These are phyloP conservation scores for Cercospora beticola DNA, from an alignment of 2,329 filamentous ascomycete genomes.

Conservation along the genomic window DNA sequence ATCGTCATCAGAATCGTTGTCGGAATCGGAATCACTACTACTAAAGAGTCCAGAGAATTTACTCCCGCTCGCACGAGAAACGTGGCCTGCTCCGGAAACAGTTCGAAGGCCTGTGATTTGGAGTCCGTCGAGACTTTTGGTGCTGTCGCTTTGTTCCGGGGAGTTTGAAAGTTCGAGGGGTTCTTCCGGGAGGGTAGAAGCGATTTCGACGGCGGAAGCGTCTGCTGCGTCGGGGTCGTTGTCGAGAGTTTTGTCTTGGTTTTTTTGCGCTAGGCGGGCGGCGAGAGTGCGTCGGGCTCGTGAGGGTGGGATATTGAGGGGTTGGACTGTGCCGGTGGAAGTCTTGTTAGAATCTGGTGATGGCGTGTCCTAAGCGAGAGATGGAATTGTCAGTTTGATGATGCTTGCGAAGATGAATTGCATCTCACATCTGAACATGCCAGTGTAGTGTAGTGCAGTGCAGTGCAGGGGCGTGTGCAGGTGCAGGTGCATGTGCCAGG, in stretches of 20 bases:
- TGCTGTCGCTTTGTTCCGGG: neutral
- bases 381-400: slow-evolving; percentile 9
- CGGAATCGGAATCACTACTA: slow-evolving; percentile 29
- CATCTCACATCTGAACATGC: slow-evolving; percentile 1
- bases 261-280: slow-evolving; percentile 67
- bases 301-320: slow-evolving; percentile 81
- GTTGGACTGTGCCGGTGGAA: slow-evolving; percentile 57
- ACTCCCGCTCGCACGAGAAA: slow-evolving; percentile 20
- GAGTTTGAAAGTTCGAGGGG: slow-evolving; percentile 21
- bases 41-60: slow-evolving; percentile 33
- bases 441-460: neutral
- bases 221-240: slow-evolving; percentile 38
- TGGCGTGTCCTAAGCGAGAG: slow-evolving; percentile 3
- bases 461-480: neutral
- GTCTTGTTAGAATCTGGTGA: slow-evolving; percentile 29
- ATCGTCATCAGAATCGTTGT: slow-evolving; percentile 52
- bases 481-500: neutral
- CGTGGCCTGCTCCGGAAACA: slow-evolving; percentile 16
- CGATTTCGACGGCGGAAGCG: slow-evolving; percentile 32
- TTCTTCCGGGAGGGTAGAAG: slow-evolving; percentile 35
- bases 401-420: neutral
- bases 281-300: slow-evolving; percentile 86
- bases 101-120: slow-evolving; percentile 31
- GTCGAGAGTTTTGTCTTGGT: slow-evolving; percentile 35
- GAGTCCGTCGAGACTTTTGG: slow-evolving; percentile 25